Evolutionary conservation across 306 rosid species (phyloP).

Genomic region (Inga laurina): DNA sequence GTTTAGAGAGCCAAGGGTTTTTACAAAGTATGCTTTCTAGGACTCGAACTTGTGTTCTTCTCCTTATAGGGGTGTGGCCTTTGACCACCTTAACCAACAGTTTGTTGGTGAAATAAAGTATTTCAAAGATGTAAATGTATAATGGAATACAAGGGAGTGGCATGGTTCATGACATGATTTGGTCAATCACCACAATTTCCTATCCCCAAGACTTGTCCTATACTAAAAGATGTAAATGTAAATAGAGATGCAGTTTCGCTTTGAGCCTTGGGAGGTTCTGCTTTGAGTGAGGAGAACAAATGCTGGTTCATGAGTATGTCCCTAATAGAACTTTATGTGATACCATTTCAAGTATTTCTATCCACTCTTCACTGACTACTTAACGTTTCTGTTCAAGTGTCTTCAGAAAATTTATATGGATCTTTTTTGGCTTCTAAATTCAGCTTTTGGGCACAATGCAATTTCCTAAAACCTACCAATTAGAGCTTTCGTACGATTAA

Average conservation of each 20-base stretch:
- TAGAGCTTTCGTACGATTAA: too few species aligned
- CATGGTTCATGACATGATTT: background rate
- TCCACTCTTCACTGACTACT: background rate
- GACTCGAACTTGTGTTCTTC: too few species aligned
- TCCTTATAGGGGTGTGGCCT: too few species aligned
- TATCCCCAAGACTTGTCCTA: background rate
- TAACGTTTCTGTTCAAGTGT: background rate
- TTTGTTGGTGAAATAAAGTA: too few species aligned
- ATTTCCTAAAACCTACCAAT: background rate
- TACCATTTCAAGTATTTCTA: constrained; percentile 45
- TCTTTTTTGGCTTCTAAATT: background rate
- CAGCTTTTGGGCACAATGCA: background rate
- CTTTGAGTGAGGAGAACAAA: constrained; percentile 63
- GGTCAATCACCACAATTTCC: background rate
- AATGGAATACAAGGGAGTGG: background rate
- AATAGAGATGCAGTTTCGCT: background rate
- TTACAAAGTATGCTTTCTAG: too few species aligned
- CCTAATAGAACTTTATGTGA: constrained; percentile 59
- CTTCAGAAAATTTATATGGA: background rate
- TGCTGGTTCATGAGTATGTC: constrained; percentile 58
- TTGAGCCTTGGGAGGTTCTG: constrained; percentile 63
- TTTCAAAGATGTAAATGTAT: too few species aligned
- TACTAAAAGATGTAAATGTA: background rate
- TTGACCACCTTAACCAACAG: too few species aligned
- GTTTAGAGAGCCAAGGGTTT: too few species aligned